A percentile compares a stretch with the other conserved stretches of the same genome.
phyloP scores from a whole-genome alignment of 202 grass and related monocot genomes.

The Sporobolus alterniflorus region DNA sequence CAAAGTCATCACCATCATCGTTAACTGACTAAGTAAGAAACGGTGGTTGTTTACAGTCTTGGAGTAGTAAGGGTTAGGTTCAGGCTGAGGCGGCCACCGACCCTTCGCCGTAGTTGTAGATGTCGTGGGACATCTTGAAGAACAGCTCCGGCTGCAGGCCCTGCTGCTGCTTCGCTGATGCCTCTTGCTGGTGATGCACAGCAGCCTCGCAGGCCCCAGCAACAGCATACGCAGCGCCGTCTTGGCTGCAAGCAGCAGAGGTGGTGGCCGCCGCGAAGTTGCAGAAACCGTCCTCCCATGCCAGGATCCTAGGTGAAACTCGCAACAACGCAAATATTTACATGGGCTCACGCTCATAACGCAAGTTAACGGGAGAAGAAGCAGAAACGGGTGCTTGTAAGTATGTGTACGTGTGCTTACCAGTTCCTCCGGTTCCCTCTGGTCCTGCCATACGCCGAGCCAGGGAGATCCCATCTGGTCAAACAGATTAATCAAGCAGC shows the following conservation, averaged over 20 bases:
- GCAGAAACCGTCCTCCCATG: slow-evolving; percentile 99
- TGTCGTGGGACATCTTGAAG: slow-evolving; percentile 99
- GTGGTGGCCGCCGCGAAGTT: slow-evolving; percentile 75
- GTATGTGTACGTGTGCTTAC: slow-evolving; percentile 28
- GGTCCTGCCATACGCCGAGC: slow-evolving; percentile 76
- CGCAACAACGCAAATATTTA: background rate
- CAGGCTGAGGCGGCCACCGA: slow-evolving; percentile 21
- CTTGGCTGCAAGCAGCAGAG: slow-evolving; percentile 37
- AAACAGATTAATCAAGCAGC: background rate
- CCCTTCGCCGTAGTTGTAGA: slow-evolving; percentile 99
- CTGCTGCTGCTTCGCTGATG: slow-evolving; percentile 19
- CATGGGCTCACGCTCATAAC: too few species aligned
- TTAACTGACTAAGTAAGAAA: background rate
- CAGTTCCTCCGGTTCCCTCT: slow-evolving; percentile 98
- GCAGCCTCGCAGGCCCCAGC: slow-evolving; percentile 34
- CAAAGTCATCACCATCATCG: background rate
- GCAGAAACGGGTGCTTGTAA: background rate
- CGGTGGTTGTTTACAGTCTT: background rate
- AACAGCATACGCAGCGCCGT: slow-evolving; percentile 25
- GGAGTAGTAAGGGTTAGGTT: too few species aligned
- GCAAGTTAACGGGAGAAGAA: background rate
- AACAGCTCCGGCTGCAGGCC: slow-evolving; percentile 93
- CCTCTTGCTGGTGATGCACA: slow-evolving; percentile 43
- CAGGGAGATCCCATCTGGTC: slow-evolving; percentile 94
- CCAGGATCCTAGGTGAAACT: slow-evolving; percentile 68